Conservation (phyloP, 2,329 filamentous ascomycete species). For the Pseudocercospora cruenta region DNA sequence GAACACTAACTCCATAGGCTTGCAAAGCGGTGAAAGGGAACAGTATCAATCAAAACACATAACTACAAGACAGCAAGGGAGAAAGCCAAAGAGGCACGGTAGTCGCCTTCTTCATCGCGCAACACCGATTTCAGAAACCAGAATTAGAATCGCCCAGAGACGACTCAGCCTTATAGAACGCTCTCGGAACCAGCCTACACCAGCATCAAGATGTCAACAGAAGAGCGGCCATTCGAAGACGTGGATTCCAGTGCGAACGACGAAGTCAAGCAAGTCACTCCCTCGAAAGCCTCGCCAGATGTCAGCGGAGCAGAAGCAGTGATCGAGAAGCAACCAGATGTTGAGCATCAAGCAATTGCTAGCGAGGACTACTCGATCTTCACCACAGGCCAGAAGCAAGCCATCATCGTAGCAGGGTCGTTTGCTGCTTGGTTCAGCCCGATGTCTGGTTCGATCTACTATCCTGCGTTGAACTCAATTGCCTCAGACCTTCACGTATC, state of each 20-base stretch:
- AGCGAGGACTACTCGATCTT: constrained; percentile 38
- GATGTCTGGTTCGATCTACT: constrained; percentile 45
- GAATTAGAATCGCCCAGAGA: not conserved
- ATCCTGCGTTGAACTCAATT: constrained; percentile 42
- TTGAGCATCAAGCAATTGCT: constrained; percentile 10
- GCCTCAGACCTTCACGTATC: constrained; percentile 47
- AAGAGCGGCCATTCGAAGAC: not conserved
- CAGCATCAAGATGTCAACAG: not conserved
- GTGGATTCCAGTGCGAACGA: not conserved
- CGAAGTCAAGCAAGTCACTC: not conserved
- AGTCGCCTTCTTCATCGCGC: not conserved
- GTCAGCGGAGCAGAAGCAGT: not conserved
- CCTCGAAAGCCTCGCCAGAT: not conserved
- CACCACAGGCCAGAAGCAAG: constrained; percentile 35
- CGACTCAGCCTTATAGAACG: not conserved
- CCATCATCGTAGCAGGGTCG: constrained; percentile 36
- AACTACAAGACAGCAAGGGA: not conserved
- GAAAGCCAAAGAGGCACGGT: not conserved
- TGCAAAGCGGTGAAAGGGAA: not conserved
- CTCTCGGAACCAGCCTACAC: not conserved
- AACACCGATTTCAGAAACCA: not conserved
- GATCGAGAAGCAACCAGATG: constrained; percentile 4
- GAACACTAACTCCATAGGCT: not conserved
- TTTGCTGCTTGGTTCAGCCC: constrained; percentile 38
- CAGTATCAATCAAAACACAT: not conserved